Evolutionary conservation across 2,329 filamentous ascomycete genomes (phyloP), one percentile per base, ranked within the genome.

Genomic region (Colletotrichum navitas): DNA sequence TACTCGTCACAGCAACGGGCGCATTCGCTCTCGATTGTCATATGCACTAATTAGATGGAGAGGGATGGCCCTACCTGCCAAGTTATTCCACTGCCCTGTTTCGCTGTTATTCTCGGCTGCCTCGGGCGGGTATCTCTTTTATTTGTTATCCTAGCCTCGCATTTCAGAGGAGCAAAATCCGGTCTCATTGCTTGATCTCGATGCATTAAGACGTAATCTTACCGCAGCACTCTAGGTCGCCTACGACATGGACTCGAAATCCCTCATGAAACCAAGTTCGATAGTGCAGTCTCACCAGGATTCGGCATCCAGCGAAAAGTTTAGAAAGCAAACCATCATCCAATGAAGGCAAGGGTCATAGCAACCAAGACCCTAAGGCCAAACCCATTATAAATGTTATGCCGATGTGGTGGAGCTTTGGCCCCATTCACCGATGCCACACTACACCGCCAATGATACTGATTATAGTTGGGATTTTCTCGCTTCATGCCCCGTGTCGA

Each of bases 191-290:
- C 54, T 47, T 29, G 65, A 64, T 59, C 39, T 39, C 59, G 68
- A 63, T 64, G 69, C 69, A 72, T 69, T 69, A 72, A 72, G 65
- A 72, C 69, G 69, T 72, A 72, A 72, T 72, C 69, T 72, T 64
- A 72, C 45, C 45, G 59, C 54, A 43, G 65, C 36, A n/a, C 21
- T 36, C 63, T 62, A 21, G 34, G 34, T 43, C 29, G 7, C 32
- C 34, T 52, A 29, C 45, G 47, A n/a, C 34, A 51, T 63, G 60
- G 43, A 55, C 59, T 55, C 64, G 66, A 72, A 72, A 72, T 72
- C 59, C 69, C 69, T 69, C 69, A 69, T 64, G 52, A 72, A 72
- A 69, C 60, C 65, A 72, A 64, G 69, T 69, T 72, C 59, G 60
- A 69, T 29, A 60, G 51, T 64, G 69, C 69, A 69, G 69, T 54